Base-by-base conservation (phyloP, 495 filamentous ascomycete genomes). In the Parathielavia appendiculata region DNA sequence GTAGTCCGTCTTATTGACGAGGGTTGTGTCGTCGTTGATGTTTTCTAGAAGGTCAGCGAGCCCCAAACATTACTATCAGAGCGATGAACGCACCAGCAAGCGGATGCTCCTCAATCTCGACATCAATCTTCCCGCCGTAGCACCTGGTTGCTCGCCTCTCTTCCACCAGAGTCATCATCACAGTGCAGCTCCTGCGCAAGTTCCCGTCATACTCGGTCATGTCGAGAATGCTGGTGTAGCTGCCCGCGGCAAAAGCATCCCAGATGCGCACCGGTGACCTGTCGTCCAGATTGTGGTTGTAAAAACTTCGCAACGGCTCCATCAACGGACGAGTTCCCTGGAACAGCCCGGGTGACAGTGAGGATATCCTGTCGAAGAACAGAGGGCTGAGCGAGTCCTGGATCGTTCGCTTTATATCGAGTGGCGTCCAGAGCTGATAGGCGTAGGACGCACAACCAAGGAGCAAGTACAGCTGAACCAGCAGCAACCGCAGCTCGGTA, bases 311-410 rank as follows among this genome's bases (percentile, higher is more conserved):
- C 38, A 76, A 58, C 17, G 69, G 71, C 16, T 74, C 63, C 59
- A 72, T 64, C 56, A 69, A 36, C 6, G 57, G 69, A 36, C 58
- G 65, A 43, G 14, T 63, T 46, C 47, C 68, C 20, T 70, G 70
- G 5, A 80, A 75, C 45, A 75, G 56, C 1, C 69, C 73, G 0
- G 79, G 79, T n/a, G 78, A 71, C 7, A 80, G 67, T 13, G 68
- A 71, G n/a, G 78, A 80, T 54, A 83, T 67, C 26, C 80, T 69
- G 64, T 83, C 80, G 34, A 76, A 72, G 32, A 76, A 75, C 2
- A 75, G 54, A 0, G 78, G 70, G 8, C 72, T 74, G 30, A 83
- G 62, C 1, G 77, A 73, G 51, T 80, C 79, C 9, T 75, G 69
- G 30, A 81, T 76, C 0, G 75, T 74, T 22, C 78, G 71, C 65